These are phyloP conservation scores for Globisporangium canariense DNA, from an alignment of 352 stramenopile species.

Conservation along the genomic window DNA sequence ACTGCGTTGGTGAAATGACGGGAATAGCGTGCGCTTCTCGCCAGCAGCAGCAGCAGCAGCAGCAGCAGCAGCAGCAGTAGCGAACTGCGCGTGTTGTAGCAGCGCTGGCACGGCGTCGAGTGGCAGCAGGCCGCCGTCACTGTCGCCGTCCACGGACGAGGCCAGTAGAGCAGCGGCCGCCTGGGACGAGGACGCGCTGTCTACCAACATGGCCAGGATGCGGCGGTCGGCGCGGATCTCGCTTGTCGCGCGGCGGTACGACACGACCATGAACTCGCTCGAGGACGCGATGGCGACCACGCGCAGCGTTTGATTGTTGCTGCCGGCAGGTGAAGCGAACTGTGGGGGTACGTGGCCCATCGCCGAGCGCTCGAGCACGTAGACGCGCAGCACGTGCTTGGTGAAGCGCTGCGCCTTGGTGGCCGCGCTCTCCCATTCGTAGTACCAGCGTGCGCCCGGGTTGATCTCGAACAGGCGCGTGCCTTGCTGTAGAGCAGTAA, in stretches of 20 bases:
- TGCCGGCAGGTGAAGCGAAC: no score
- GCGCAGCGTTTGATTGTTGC: conserved; percentile 20
- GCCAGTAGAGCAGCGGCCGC: background rate
- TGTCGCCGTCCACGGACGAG: conserved; percentile 15
- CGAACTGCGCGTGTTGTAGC: conserved; percentile 3
- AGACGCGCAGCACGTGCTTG: conserved; percentile 55
- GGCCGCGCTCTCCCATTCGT: conserved; percentile 64
- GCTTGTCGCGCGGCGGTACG: conserved; percentile 49
- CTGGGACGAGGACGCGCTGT: conserved; percentile 9
- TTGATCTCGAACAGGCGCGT: conserved; percentile 59
- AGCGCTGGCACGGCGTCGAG: conserved; percentile 3
- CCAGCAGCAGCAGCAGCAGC: background rate
- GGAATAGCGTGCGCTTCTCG: conserved; percentile 10
- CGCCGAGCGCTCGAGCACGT: conserved; percentile 36
- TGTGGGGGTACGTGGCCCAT: no score
- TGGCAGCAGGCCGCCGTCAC: conserved; percentile 8
- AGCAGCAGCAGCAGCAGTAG: no score
- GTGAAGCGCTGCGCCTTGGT: conserved; percentile 63
- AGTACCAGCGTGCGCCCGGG: conserved; percentile 55
- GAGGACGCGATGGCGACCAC: conserved; percentile 44
- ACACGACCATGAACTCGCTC: conserved; percentile 60
- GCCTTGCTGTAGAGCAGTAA: background rate
- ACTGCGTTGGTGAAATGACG: conserved; percentile 12
- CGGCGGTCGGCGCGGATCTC: conserved; percentile 39
- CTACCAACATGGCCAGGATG: conserved; percentile 24